Evolutionary conservation across 495 filamentous ascomycete species (phyloP).

Genomic region (Neurospora hispaniola): DNA sequence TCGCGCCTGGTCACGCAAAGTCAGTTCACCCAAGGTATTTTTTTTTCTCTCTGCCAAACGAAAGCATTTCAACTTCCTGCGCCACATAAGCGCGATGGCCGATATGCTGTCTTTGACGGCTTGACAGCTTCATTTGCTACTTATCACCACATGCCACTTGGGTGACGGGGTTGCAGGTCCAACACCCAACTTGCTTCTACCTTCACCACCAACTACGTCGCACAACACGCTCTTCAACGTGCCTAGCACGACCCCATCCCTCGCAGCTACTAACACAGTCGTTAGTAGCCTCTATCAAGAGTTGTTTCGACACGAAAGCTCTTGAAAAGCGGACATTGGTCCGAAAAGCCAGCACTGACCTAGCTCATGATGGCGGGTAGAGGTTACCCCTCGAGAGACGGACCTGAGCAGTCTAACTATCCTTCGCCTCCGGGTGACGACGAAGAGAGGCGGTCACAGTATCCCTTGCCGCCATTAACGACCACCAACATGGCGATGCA

Average conservation of each 20-base stretch:
- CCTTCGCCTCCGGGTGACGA: constrained; percentile 38
- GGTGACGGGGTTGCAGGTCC: not conserved
- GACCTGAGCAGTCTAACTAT: constrained; percentile 33
- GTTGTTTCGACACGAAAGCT: not conserved
- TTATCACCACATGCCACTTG: not conserved
- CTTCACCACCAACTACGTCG: not conserved
- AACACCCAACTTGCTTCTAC: not conserved
- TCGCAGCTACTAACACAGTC: not conserved
- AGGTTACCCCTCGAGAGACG: constrained; percentile 28
- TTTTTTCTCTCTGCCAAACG: not conserved
- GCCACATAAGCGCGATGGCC: not conserved
- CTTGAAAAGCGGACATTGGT: not conserved
- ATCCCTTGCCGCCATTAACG: not conserved
- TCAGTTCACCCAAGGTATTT: not conserved
- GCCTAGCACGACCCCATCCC: not conserved
- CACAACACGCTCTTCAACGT: not conserved
- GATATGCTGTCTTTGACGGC: not conserved
- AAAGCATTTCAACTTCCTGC: not conserved
- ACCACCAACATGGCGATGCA: constrained; percentile 1
- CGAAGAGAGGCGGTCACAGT: constrained; percentile 18
- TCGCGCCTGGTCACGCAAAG: not conserved
- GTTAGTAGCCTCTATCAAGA: not conserved
- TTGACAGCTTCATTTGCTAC: not conserved
- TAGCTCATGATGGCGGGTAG: constrained; percentile 4
- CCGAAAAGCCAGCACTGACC: not conserved